phyloP scores from a whole-genome alignment of 306 rosid genomes.

The Vicia villosa region DNA sequence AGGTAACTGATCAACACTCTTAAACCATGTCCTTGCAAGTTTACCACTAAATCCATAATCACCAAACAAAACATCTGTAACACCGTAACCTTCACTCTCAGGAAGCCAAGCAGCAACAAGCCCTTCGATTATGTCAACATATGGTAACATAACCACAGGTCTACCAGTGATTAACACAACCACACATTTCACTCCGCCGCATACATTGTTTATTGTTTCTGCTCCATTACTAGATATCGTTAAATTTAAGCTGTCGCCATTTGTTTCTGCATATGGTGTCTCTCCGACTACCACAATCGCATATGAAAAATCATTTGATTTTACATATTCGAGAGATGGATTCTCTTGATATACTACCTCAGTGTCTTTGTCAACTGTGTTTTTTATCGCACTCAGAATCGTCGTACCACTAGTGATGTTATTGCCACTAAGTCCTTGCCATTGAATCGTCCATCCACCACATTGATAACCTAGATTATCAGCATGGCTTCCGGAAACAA shows the following conservation, averaged over 20 bases:
- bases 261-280: slow-evolving; percentile 40
- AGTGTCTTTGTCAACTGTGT: slow-evolving; percentile 31
- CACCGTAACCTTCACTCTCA: slow-evolving; percentile 43
- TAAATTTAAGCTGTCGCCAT: slow-evolving; percentile 40
- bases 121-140: slow-evolving; percentile 1
- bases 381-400: slow-evolving; percentile 37
- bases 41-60: slow-evolving; percentile 46
- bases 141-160: slow-evolving; percentile 44
- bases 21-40: slow-evolving; percentile 49
- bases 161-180: slow-evolving; percentile 40
- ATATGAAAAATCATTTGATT: slow-evolving; percentile 23
- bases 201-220: slow-evolving; percentile 35
- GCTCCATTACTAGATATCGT: slow-evolving; percentile 34
- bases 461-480: slow-evolving; percentile 48
- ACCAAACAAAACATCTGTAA: slow-evolving; percentile 46
- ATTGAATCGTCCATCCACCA: slow-evolving; percentile 51
- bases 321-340: slow-evolving; percentile 23
- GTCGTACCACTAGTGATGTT: slow-evolving; percentile 38
- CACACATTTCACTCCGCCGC: slow-evolving; percentile 40
- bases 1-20: slow-evolving; percentile 42
- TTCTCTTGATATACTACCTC: slow-evolving; percentile 36
- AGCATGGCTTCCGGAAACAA: slow-evolving; percentile 49
- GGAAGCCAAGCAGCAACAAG: slow-evolving; percentile 56
- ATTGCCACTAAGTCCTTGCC: slow-evolving; percentile 45
- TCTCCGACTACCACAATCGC: slow-evolving; percentile 50